Evolutionary conservation across 495 filamentous ascomycete species (phyloP), one percentile per base, ranked within the genome.

Genomic region (Penicillium canariense): DNA sequence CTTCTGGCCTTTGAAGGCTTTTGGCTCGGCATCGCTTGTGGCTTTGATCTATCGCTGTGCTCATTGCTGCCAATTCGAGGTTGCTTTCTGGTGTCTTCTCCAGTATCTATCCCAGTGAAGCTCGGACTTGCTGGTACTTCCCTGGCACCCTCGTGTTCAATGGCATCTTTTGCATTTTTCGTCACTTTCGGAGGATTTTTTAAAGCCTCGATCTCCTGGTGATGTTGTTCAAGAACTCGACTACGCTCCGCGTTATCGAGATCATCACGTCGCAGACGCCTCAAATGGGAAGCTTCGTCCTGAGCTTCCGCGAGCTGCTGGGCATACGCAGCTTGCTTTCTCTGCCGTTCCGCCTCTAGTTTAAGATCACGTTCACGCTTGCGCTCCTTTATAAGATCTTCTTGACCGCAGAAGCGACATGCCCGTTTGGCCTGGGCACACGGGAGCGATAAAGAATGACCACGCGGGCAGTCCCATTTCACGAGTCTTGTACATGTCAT

Each of bases 271-370:
- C 75, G 45, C 1, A 68, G 43, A 4, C 78, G 80, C n/a, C 74
- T 74, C 42, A 82, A 58, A 49, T 75, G 67, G 0, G 77, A 79
- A 38, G 86, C 74, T 40, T 86, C 77, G n/a, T 83, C 80, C 12
- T 88, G 63, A 0, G 87, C 46, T 30, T 79, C 75, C 22, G 77
- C 76, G 1, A 90, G 59, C 27, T 80, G 23, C 14, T 67, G 63
- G 0, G 60, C 60, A 61, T 90, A 84, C 14, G 66, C 76, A 34
- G 59, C 50, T 50, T 84, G 73, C n/a, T 77, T 75, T 17, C 55
- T 70, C 14, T 81, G 66, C 8, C 78, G 71, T 49, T 81, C 73
- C 17, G 68, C 52, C 27, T 90, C 81, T 0, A 85, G 73, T 23
- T 81, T 61, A 3, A 82, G 64, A 49, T 85, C 82, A 45, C 80